Evolutionary conservation across 148 eudicot species (phyloP), one percentile per base, ranked within the genome.

Genomic region (Persicaria tinctoria): DNA sequence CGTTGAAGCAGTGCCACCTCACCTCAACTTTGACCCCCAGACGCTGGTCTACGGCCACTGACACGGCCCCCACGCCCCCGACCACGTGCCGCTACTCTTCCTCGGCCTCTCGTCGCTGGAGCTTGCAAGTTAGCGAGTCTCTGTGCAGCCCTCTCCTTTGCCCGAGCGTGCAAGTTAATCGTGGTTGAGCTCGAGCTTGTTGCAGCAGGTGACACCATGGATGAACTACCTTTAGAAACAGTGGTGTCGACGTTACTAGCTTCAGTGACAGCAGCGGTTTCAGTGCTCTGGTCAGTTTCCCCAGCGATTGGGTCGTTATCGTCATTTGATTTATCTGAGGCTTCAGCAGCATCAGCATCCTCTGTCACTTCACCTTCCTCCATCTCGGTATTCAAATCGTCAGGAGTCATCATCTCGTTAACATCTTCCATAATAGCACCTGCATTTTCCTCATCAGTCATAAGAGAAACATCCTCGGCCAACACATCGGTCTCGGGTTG

Each of bases 121-220:
- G 87, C 62, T 64, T 50, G 53, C 9, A 12, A 12, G 14, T 32
- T 38, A 27, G 70, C 85, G 44, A 83, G 85, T 77, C 97, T 86
- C 13, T 75, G 75, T 17, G 77, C 70, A 57, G 87, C 78, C 68
- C 85, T 82, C 78, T 74, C 80, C 78, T 54, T 86, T 38, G 97
- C 98, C 78, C 92, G 87, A 74, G 84, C 92, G 18, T 50, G 18
- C 70, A 89, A 70, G 78, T 87, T 89, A 9, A 93, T 89, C 4
- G 92, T 91, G 5, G 84, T 88, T 62, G 86, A 78, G 73, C 41
- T 32, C 41, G 85, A 78, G 73, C 79, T 76, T 56, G 73, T 54
- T 68, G 68, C 79, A 48, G 51, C 73, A 75, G 84, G 83, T 56
- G 96, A 83, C 14, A 68, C 74, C 70, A 11, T 63, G 38, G 69